These are phyloP conservation scores for Zymoseptoria tritici DNA, from an alignment of 2,329 filamentous ascomycete genomes.

Conservation along the genomic window DNA sequence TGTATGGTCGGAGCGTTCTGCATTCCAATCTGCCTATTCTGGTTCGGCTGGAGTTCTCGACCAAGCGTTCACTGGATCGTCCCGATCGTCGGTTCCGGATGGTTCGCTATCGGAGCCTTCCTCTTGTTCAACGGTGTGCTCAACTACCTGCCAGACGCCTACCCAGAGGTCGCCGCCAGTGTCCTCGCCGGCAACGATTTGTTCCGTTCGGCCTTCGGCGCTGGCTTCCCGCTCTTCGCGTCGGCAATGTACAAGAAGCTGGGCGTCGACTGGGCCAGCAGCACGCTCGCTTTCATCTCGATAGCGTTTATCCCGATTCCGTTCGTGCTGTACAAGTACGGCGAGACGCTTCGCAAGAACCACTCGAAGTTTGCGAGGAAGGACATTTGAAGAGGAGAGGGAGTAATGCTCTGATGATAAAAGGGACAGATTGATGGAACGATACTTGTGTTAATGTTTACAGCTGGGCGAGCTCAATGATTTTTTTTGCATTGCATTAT, in stretches of 20 bases:
- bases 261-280: conserved; percentile 38
- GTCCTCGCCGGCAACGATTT: conserved; percentile 41
- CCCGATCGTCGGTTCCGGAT: conserved; percentile 33
- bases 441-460: background rate
- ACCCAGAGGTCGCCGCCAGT: conserved; percentile 36
- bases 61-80: conserved; percentile 34
- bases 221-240: conserved; percentile 37
- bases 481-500: background rate
- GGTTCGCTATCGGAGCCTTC: conserved; percentile 34
- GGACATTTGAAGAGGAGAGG: conserved; percentile 28
- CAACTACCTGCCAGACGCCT: conserved; percentile 38
- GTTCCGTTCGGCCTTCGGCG: conserved; percentile 36
- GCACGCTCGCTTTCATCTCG: conserved; percentile 34
- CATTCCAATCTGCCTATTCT: conserved; percentile 39
- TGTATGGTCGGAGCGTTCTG: conserved; percentile 34
- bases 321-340: conserved; percentile 36
- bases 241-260: conserved; percentile 34
- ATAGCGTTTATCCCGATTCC: conserved; percentile 41
- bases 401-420: background rate
- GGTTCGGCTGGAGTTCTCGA: conserved; percentile 36
- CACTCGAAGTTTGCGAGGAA: conserved; percentile 36
- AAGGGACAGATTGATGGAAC: background rate
- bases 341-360: conserved; percentile 26
- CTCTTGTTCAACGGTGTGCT: conserved; percentile 43
- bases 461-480: background rate